Evolutionary conservation across 2,329 filamentous ascomycete genomes (phyloP).

Genomic region (Chrysoporthe cubensis): DNA sequence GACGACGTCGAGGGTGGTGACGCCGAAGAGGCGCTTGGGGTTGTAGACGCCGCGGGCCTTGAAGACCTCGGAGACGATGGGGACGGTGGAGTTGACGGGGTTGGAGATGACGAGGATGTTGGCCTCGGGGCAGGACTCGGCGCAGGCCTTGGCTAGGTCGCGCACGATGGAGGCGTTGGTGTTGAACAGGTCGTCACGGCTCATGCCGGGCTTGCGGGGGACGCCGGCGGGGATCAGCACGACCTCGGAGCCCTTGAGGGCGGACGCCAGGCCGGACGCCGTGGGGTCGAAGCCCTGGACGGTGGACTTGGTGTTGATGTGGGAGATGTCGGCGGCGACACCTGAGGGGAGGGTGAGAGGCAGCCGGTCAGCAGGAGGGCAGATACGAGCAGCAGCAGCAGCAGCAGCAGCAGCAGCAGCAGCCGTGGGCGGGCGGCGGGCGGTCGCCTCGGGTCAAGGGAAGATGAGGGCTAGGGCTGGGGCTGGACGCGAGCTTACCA

Average conservation of each 20-base stretch:
- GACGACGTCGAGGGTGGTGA: conserved; percentile 98
- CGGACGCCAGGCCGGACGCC: conserved; percentile 73
- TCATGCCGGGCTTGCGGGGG: conserved; percentile 99
- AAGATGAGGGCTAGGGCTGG: conserved; percentile 3
- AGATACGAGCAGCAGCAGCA: too few species aligned
- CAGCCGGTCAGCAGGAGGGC: conserved; percentile 33
- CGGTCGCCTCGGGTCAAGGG: not conserved
- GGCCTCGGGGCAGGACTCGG: conserved; percentile 85
- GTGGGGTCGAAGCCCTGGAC: conserved; percentile 88
- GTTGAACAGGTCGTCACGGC: conserved; percentile 99
- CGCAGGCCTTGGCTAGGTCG: conserved; percentile 93
- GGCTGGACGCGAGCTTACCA: conserved; percentile 57
- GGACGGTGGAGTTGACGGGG: conserved; percentile 99
- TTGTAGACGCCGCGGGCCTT: conserved; percentile 96
- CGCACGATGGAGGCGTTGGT: conserved; percentile 99
- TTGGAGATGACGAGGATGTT: conserved; percentile 98
- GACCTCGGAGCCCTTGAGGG: conserved; percentile 86
- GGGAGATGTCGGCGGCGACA: conserved; percentile 96
- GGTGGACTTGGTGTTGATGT: conserved; percentile 98
- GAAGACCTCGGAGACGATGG: conserved; percentile 96
- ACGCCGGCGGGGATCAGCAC: conserved; percentile 98
- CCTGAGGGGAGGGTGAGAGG: conserved; percentile 53
- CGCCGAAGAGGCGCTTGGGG: conserved; percentile 98
- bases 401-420: too few species aligned
- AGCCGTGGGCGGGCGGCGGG: too few species aligned